Evolutionary conservation across 148 eudicot species (phyloP).

Genomic region (Fallopia convolvulus): DNA sequence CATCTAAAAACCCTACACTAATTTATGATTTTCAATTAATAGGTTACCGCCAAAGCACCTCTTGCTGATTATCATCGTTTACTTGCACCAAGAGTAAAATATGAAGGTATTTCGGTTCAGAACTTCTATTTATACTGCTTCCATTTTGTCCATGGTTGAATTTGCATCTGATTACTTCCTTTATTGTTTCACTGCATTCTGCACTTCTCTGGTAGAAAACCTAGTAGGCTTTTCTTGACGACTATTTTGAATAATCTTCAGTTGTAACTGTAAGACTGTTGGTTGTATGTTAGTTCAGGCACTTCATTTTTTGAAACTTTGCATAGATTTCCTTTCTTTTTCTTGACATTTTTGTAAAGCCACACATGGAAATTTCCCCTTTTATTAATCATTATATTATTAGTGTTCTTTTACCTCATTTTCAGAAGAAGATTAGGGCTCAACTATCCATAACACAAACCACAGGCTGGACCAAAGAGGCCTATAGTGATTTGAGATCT

Average conservation of each 20-base stretch:
- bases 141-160: not conserved
- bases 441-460: conserved; percentile 41
- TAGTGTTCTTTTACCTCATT: conserved; percentile 55
- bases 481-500: conserved; percentile 21
- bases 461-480: conserved; percentile 32
- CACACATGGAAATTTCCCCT: conserved; percentile 45
- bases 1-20: too few species aligned
- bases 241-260: not conserved
- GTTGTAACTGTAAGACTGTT: not conserved
- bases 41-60: conserved; percentile 60
- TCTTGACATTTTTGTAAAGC: conserved; percentile 37
- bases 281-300: not conserved
- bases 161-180: not conserved
- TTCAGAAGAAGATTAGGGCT: conserved; percentile 47
- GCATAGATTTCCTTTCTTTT: too few species aligned
- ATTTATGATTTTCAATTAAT: conserved; percentile 13
- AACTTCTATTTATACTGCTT: not conserved
- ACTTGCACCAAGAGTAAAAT: conserved; percentile 59
- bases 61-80: conserved; percentile 89
- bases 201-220: too few species aligned
- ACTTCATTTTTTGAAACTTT: too few species aligned
- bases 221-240: not conserved
- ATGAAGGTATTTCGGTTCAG: conserved; percentile 52
- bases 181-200: too few species aligned
- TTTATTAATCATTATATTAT: conserved; percentile 25